Base-by-base conservation (phyloP, 2,329 filamentous ascomycete genomes). In the Verticillium nubilum region DNA sequence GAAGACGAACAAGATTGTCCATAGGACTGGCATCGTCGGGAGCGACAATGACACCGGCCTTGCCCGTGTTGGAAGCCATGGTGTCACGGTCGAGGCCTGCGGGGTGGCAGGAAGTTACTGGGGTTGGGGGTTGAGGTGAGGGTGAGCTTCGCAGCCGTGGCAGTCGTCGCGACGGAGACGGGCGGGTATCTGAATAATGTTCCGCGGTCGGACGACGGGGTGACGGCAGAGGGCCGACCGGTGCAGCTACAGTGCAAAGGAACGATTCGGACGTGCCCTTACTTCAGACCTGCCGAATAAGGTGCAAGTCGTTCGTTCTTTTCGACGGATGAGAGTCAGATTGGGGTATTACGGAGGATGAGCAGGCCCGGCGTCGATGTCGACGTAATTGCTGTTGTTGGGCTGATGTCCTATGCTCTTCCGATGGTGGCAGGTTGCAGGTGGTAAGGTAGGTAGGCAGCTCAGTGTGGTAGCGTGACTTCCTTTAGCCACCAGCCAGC, bases 1-100 rank as follows among this genome's bases (percentile, higher is more conserved):
- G 60, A 59, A 25, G n/a, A 76, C 81, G 78, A 79, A 87, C 85
- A 76, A 87, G 76, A 69, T 80, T 82, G 65, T 84, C 82, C 77
- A 87, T 80, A 66, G 72, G 76, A 62, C 76, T 76, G 63, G 76
- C 80, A 72, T 80, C 78, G 57, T 80, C 76, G 63, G 77, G 70
- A 65, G 83, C 78, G 69, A 80, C 76, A 67, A 87, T 79, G 65
- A 85, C 73, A 68, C 83, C 83, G 67, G 82, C 83, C 74, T 80
- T 82, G 71, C 82, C 82, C 63, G 79, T 80, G 57, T 74, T 70
- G 60, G 73, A 69, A 70, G 76, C 72, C 74, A 76, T 76, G 64
- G 68, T 71, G 64, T 66, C 60, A 60, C 61, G 63, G 56, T 52
- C 29, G 26, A 52, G 37, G 35, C 26, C 61, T 53, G 61, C 57